A percentile compares a stretch with the other conserved stretches of the same genome.
Evolutionary conservation across 176 grass and related monocot species (phyloP).

Genomic region (Eragrostis nindensis): DNA sequence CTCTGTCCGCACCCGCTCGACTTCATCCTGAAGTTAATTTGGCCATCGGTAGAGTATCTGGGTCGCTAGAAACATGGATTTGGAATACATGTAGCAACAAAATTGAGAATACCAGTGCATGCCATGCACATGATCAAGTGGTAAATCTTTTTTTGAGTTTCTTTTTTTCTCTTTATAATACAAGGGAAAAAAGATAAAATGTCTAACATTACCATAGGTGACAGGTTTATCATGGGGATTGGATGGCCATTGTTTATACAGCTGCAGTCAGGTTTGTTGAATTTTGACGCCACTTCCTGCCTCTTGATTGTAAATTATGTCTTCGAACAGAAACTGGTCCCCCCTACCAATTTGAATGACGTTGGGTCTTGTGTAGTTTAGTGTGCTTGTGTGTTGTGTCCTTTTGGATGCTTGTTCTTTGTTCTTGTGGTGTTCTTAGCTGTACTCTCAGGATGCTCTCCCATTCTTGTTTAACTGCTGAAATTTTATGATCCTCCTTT

Average conservation of each 20-base stretch:
- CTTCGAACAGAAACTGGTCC: constrained; percentile 2
- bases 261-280: constrained; percentile 84
- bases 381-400: too few relatives aligned
- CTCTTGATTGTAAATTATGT: neutral
- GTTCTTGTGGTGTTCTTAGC: too few relatives aligned
- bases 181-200: constrained; percentile 5
- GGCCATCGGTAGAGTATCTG: constrained; percentile 80
- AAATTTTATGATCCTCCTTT: constrained; percentile 13
- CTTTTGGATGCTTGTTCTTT: neutral
- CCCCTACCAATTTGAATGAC: neutral
- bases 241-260: constrained; percentile 79
- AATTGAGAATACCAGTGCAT: constrained; percentile 55
- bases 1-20: constrained; percentile 47
- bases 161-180: constrained; percentile 27
- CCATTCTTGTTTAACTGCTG: neutral
- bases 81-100: constrained; percentile 58
- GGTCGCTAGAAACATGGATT: constrained; percentile 71
- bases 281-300: neutral
- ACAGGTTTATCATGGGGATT: constrained; percentile 85
- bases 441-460: neutral
- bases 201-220: constrained; percentile 65
- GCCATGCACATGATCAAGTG: constrained; percentile 82
- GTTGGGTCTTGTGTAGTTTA: too few relatives aligned
- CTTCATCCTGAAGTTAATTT: constrained; percentile 60
- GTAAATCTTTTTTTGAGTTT: constrained; percentile 60